Base-by-base conservation (phyloP, 345 rosid species). In the Brassica rapa region DNA sequence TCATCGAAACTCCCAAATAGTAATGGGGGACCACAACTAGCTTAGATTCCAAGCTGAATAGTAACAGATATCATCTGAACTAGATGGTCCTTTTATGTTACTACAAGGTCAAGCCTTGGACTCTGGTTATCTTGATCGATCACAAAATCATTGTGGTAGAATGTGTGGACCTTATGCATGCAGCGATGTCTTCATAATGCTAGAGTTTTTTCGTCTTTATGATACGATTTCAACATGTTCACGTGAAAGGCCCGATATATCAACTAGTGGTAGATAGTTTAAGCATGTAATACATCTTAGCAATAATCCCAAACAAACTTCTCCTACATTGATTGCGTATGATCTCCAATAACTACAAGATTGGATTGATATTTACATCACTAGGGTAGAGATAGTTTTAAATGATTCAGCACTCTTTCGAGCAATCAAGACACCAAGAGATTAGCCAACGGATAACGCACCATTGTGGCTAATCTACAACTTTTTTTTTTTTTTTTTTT, bases 101-200 rank as follows among this genome's bases (percentile, higher is more conserved):
- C 10, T 11, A 32, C 29, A 24, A 64, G 24, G 49, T 77, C 72
- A 68, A 74, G 67, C 72, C 75, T 70, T 70, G 72, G 82, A 81
- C 19, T 80, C 84, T 68, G 91, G 86, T 70, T 89, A 84, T 86
- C 91, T 85, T 85, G 86, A 66, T 95, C 96, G 5, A 95, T 82
- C 73, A 90, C 76, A 59, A 95, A 95, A 78, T 93, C 96, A 75
- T 88, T 88, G 81, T 91, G 96, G 85, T 90, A 93, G 43, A 68
- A 51, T 8, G 56, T 73, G 57, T 80, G 82, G 76, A 89, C 85
- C 81, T 84, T 87, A 1, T 73, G 19, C 14, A 1, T 73, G 19
- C 14, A 76, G 71, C 10, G 93, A 85, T 71, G 12, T 78, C 77
- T 82, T 85, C 77, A 87, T 80, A 6, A 86, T 77, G 53, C 33